These are phyloP conservation scores for Monilinia aucupariae DNA, from an alignment of 2,329 filamentous ascomycete genomes.

Conservation along the genomic window DNA sequence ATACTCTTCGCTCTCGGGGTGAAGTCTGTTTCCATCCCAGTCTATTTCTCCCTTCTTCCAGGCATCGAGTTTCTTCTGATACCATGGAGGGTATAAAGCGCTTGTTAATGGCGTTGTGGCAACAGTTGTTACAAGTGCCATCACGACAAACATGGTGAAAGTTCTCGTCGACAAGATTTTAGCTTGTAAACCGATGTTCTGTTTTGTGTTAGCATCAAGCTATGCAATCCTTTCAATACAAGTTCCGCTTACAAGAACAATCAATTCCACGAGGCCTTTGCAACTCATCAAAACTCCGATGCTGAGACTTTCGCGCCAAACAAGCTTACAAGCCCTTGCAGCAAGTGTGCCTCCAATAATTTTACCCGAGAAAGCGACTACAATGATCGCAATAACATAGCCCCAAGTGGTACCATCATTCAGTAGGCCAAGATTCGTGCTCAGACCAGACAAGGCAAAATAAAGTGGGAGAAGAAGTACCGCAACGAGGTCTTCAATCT, in stretches of 20 bases:
- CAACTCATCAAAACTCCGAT: constrained; percentile 94
- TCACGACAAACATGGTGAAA: constrained; percentile 92
- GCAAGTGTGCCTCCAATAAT: constrained; percentile 77
- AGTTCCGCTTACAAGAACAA: constrained; percentile 68
- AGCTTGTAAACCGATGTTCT: constrained; percentile 78
- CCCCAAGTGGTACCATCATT: constrained; percentile 80
- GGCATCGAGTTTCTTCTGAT: constrained; percentile 65
- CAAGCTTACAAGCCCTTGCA: constrained; percentile 66
- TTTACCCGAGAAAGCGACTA: constrained; percentile 78
- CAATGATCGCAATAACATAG: constrained; percentile 79
- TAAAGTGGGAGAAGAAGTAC: constrained; percentile 84
- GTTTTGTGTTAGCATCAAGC: constrained; percentile 11
- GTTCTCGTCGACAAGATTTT: constrained; percentile 73
- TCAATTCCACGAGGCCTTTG: constrained; percentile 89
- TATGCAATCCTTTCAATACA: background rate
- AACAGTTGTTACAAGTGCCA: constrained; percentile 85
- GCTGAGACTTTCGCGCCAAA: constrained; percentile 85
- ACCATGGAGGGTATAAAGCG: constrained; percentile 70
- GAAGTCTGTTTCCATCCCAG: constrained; percentile 62
- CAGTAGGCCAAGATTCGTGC: constrained; percentile 79
- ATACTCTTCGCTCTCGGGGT: constrained; percentile 36
- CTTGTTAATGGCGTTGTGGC: constrained; percentile 72
- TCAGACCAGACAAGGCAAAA: constrained; percentile 86
- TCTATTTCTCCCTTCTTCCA: constrained; percentile 86
- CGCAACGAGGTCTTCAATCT: constrained; percentile 85